These are phyloP conservation scores for Mantamonas sphyraenae DNA, from an alignment of 78 protist species.

Conservation along the genomic window DNA sequence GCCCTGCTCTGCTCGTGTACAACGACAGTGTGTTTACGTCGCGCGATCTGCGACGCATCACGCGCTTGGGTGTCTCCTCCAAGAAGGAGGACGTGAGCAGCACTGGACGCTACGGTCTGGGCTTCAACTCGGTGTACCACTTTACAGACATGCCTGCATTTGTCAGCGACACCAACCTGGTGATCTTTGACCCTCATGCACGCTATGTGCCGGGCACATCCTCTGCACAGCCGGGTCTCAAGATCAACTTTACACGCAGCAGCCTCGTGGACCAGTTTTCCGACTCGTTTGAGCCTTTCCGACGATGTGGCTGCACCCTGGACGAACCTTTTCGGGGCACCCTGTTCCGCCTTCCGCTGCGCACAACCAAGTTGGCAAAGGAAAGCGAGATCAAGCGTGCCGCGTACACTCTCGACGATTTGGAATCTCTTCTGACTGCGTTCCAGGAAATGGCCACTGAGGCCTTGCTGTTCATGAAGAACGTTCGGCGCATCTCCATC, in stretches of 20 bases:
- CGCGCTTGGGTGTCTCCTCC: slow-evolving; percentile 2
- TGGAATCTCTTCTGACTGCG: background rate
- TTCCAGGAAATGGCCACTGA: background rate
- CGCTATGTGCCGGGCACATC: background rate
- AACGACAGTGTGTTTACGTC: slow-evolving; percentile 36
- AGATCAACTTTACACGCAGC: background rate
- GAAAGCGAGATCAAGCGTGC: background rate
- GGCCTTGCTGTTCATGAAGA: background rate
- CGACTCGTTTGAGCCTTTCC: slow-evolving; percentile 23
- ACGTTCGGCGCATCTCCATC: background rate
- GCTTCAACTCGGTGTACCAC: slow-evolving; percentile 55
- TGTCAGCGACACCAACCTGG: slow-evolving; percentile 6
- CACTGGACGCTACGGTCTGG: slow-evolving; percentile 55
- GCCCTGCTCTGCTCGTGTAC: slow-evolving; percentile 38
- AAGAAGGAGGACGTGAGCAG: background rate
- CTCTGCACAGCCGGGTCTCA: background rate
- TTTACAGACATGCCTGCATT: slow-evolving; percentile 46
- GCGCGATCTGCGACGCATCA: slow-evolving; percentile 22
- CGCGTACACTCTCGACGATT: background rate
- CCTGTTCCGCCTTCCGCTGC: slow-evolving; percentile 52
- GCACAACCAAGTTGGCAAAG: slow-evolving; percentile 9
- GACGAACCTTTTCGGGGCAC: slow-evolving; percentile 17
- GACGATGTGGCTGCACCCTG: background rate
- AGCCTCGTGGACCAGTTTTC: background rate
- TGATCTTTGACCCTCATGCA: slow-evolving; percentile 36